A percentile compares a stretch with the other conserved stretches of the same genome.
Evolutionary conservation across 208 protist species (phyloP).

Genomic region (Wallacemonas sp.): DNA sequence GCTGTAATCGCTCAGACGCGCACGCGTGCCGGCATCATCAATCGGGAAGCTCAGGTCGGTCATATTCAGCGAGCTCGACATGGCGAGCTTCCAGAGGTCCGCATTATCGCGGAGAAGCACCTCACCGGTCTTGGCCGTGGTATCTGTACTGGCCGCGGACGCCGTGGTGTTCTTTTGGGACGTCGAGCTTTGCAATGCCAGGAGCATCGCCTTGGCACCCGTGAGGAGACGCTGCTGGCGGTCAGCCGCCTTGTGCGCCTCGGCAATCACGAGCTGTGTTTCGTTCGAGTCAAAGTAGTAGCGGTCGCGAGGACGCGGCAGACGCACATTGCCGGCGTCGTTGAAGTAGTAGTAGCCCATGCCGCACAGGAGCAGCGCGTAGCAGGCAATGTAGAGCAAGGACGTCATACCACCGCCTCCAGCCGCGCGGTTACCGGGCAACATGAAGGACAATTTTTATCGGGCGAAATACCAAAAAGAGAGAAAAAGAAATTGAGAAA

Average conservation of each 20-base stretch:
- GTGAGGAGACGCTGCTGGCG: constrained; percentile 2
- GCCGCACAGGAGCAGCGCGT: neutral
- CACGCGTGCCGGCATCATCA: neutral
- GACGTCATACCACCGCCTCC: neutral
- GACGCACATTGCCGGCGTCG: neutral
- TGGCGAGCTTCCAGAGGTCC: constrained; percentile 1
- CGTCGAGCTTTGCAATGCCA: neutral
- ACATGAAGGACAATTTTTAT: neutral
- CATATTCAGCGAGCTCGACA: neutral
- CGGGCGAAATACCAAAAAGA: neutral
- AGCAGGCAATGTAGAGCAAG: neutral
- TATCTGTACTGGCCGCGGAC: neutral
- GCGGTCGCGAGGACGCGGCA: neutral
- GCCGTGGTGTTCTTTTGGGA: too few species aligned
- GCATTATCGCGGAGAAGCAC: neutral
- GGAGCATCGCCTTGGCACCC: neutral
- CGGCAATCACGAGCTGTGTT: neutral
- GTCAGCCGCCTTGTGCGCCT: neutral
- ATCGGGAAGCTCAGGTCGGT: constrained; percentile 4
- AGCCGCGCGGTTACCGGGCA: neutral
- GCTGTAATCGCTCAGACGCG: neutral
- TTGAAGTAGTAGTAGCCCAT: constrained; percentile 4
- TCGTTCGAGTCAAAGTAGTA: constrained; percentile 10
- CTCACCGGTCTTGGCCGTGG: neutral
- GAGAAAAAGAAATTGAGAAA: constrained; percentile 7